Base-by-base conservation (phyloP, 352 stramenopile genomes). In the Plasmopara muralis region DNA sequence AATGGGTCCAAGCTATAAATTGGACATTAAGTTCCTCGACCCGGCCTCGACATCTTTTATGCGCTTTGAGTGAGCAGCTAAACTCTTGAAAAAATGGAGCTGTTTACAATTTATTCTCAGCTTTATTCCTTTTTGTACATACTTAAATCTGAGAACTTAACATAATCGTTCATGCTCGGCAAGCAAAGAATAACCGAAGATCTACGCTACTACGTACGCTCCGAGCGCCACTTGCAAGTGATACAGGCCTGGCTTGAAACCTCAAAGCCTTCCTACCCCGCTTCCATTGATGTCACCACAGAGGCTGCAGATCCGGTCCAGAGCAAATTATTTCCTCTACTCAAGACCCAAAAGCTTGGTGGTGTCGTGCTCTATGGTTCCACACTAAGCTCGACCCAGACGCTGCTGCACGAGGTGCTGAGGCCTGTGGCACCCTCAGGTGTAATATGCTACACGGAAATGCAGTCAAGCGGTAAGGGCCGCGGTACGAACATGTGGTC, bases 21-120 rank as follows among this genome's bases (percentile, higher is more conserved):
- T 93, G 53, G 83, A 93, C 56, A 74, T 81, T 56, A 91, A 91
- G 71, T 87, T 84, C 58, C 61, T 93, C 61, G 83, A 93, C 57
- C 83, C 83, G 44, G 68, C 77, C 29, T 93, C 81, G 50, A 71
- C 83, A 56, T 80, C 68, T 48, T 93, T 93, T 66, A 90, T 93
- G 78, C 81, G 80, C 60, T 91, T 92, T 61, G 77, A 91, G 52
- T 87, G 81, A 64, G 53, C 40, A 45, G 42, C 16, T 14, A 13
- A 58, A 47, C 31, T 53, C 56, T 62, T 58, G 56, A 69, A 58
- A 37, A 59, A 34, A 59, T 66, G 59, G 51, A 5, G 6, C 31
- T 35, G 8, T 41, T 41, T 18, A 41, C 6, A 8, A 1, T 8
- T 41, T 18, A 41, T 41, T 15, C 4, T 18, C 37, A 18, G 37